These are phyloP conservation scores for Noccaea bulbosa DNA, from an alignment of 345 rosid genomes.

Conservation along the genomic window DNA sequence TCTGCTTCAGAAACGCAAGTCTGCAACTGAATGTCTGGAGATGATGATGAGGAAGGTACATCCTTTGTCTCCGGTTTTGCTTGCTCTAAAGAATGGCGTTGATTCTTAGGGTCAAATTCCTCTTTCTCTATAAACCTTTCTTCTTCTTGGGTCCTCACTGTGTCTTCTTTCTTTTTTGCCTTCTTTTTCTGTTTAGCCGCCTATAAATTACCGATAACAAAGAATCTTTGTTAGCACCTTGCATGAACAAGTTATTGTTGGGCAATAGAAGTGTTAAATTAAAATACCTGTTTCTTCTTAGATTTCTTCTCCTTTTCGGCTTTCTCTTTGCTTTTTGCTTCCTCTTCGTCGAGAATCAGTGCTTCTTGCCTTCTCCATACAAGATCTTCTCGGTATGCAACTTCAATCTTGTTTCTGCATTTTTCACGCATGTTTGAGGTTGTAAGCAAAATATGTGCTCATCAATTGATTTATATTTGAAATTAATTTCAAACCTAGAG, in stretches of 20 bases:
- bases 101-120: conserved; percentile 49
- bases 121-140: conserved; percentile 55
- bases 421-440: no score
- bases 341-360: conserved; percentile 94
- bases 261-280: conserved; percentile 1
- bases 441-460: no score
- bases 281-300: conserved; percentile 82
- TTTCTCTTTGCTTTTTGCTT: conserved; percentile 25
- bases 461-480: no score
- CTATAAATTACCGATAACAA: conserved; percentile 44
- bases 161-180: conserved; percentile 78
- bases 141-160: conserved; percentile 37
- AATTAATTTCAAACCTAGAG: no score
- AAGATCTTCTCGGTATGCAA: conserved; percentile 90
- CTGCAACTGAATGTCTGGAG: conserved; percentile 26
- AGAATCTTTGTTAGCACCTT: conserved; percentile 24
- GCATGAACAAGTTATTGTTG: not conserved
- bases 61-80: conserved; percentile 56
- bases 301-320: conserved; percentile 76
- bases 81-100: conserved; percentile 52
- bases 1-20: conserved; percentile 38
- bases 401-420: conserved; percentile 68
- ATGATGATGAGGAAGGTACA: conserved; percentile 46
- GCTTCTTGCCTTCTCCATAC: conserved; percentile 91
- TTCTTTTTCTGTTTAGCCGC: conserved; percentile 90